phyloP scores from a whole-genome alignment of 306 rosid species.

The Pyrus pyrifolia region DNA sequence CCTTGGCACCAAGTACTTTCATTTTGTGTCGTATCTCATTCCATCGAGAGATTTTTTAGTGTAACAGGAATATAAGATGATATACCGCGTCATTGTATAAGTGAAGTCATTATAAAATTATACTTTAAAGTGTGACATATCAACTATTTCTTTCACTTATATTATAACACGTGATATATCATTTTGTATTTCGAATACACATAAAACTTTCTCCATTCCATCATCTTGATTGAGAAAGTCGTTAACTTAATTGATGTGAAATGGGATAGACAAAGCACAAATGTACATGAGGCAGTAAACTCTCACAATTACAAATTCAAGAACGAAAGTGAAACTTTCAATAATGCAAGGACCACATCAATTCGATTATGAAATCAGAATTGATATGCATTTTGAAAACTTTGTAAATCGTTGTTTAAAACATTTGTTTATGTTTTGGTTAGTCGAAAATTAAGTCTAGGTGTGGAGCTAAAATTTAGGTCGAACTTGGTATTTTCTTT shows the following conservation, averaged over 20 bases:
- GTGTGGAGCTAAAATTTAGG: too few relatives aligned
- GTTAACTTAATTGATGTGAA: not conserved
- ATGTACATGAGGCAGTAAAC: not conserved
- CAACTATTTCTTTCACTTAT: too few relatives aligned
- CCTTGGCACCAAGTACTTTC: not conserved
- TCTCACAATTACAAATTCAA: not conserved
- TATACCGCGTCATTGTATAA: accelerated
- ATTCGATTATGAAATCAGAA: too few relatives aligned
- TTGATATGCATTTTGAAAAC: too few relatives aligned
- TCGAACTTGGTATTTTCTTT: too few relatives aligned
- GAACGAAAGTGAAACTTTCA: not conserved
- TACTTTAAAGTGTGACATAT: too few relatives aligned
- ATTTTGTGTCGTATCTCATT: not conserved
- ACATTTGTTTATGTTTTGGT: too few relatives aligned
- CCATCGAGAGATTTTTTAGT: too few relatives aligned
- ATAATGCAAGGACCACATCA: not conserved
- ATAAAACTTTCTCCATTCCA: not conserved
- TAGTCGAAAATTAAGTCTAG: too few relatives aligned
- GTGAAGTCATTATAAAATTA: not conserved
- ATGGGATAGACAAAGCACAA: not conserved
- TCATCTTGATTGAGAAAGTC: not conserved
- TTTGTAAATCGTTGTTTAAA: too few relatives aligned
- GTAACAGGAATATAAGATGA: accelerated
- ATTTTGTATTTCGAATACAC: not conserved
- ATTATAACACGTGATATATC: too few relatives aligned